Base-by-base conservation (phyloP, 208 protist species). In the Sergeia podlipaevii region DNA sequence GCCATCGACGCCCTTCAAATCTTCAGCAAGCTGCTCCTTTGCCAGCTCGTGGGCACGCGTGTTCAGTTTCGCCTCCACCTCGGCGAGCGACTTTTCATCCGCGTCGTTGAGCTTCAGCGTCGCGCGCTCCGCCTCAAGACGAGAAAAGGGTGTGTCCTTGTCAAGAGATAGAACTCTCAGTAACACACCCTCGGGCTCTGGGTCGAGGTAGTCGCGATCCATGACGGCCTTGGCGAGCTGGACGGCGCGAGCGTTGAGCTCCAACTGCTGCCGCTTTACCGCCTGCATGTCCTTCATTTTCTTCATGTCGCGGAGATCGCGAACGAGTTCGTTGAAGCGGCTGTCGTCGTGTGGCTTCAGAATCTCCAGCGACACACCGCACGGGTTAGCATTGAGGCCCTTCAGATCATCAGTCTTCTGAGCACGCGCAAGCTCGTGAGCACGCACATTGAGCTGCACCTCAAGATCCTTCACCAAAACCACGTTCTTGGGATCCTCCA, bases 121-220 rank as follows among this genome's bases (percentile, higher is more conserved):
- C 1, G 73, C 73, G 5, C 84, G 79, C 53, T 72, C 63, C 49
- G 70, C 64, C 74, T 92, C 84, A 51, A 92, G 32, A 20, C 63
- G 24, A 47, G 65, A 74, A 46, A 91, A 88, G n/a, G 42, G 45
- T 11, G 54, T 48, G 50, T 92, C 77, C 6, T 49, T 30, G 26
- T 70, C 48, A 23, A 70, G 47, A 17, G 56, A 42, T 58, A 70
- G 53, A 0, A 34, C 4, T 11, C 27, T 20, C 20, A 70, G 20
- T 1, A 42, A 47, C 21, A 70, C 64, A 20, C 64, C 64, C 18
- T 45, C 34, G 28, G 86, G 78, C 46, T 83, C 65, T 23, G 46
- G 59, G 30, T 89, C 76, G n/a, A 93, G 73, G 65, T 77, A 93
- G 38, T 62, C 60, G 56, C 85, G 74, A 26, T 93, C 85, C 20